Base-by-base conservation (phyloP, 805 yeast genomes). In the Zygosaccharomyces lentus region DNA sequence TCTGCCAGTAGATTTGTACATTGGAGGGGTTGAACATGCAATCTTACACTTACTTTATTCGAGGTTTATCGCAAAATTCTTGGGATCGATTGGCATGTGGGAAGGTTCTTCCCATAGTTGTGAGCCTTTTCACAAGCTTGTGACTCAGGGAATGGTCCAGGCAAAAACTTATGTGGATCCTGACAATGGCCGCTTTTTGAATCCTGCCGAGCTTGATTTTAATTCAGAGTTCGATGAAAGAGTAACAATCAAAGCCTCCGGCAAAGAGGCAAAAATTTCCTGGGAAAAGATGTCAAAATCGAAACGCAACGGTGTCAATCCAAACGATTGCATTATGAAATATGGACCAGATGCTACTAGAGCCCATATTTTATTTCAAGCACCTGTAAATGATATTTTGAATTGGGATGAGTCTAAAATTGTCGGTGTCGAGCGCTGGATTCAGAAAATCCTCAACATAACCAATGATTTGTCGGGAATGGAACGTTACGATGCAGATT, bases 141-240 rank as follows among this genome's bases (percentile, higher is more conserved):
- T 91, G 1, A 90, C 97, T 1, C 98, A 91, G 64, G 99, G 99
- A 13, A 93, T 93, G 99, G 99, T 93, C 3, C 96, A 91, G 50
- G 98, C 97, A 2, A 81, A 78, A 58, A 93, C 99, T 0, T 86
- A 63, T 55, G 70, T 72, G 6, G 83, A 90, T 53, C 93, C 96
- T 2, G 66, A 63, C 0, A 82, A 76, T 25, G 93, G 91, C 0
- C 68, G 81, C 46, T 91, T 84, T 62, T 69, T 93, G 53, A 87
- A 80, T 55, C 91, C 95, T 0, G 81, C 82, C 1, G 97, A 93
- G 55, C 62, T 87, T 9, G 82, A 76, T 32, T 34, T 64, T 2
- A 46, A 69, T 0, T 21, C 44, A 6, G 68, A 71, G 42, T 65
- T 74, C 0, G 55, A 52, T 0, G 64, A 62, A 2, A 82, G 84